Percentiles rank a stretch among this genome's conserved stretches.
Conservation (phyloP, 2,329 filamentous ascomycete genomes). For the Xylariaceae sp. region DNA sequence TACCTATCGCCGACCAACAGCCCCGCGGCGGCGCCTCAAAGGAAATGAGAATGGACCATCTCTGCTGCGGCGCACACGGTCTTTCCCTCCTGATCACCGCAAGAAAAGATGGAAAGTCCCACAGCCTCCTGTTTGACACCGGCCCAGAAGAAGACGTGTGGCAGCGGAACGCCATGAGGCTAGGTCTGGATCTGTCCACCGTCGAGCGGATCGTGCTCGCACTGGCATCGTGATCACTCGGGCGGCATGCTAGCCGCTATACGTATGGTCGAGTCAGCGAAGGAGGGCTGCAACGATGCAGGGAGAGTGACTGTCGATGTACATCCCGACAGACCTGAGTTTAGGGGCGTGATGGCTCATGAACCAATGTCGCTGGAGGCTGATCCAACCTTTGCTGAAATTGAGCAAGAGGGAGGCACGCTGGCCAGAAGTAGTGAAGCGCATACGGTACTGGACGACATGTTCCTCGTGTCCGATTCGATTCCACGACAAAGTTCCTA, state of each 20-base stretch:
- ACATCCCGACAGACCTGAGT: conserved; percentile 48
- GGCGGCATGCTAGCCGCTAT: conserved; percentile 47
- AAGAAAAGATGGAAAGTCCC: conserved; percentile 37
- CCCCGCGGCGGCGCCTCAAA: conserved; percentile 36
- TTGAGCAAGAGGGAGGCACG: conserved; percentile 36
- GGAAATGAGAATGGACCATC: conserved; percentile 44
- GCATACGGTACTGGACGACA: conserved; percentile 43
- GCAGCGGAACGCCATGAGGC: conserved; percentile 43
- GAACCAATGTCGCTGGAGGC: conserved; percentile 45
- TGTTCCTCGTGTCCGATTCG: conserved; percentile 49
- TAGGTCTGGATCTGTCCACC: conserved; percentile 35
- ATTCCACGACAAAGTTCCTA: conserved; percentile 47
- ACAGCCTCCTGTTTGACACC: conserved; percentile 48
- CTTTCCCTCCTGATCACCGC: conserved; percentile 50
- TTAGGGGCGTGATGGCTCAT: conserved; percentile 40
- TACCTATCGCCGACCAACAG: conserved; percentile 27
- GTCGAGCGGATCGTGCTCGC: conserved; percentile 45
- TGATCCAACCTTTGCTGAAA: conserved; percentile 46
- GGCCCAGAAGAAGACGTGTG: conserved; percentile 48
- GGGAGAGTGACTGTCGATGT: conserved; percentile 39
- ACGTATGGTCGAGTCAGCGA: conserved; percentile 39
- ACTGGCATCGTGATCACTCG: conserved; percentile 54
- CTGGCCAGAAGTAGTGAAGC: conserved; percentile 33
- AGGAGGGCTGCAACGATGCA: conserved; percentile 18
- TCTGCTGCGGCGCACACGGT: conserved; percentile 52